Percentiles rank a stretch among this genome's conserved stretches.
Evolutionary conservation across 2,329 filamentous ascomycete species (phyloP).

Genomic region (Cryphonectria carpinicola): DNA sequence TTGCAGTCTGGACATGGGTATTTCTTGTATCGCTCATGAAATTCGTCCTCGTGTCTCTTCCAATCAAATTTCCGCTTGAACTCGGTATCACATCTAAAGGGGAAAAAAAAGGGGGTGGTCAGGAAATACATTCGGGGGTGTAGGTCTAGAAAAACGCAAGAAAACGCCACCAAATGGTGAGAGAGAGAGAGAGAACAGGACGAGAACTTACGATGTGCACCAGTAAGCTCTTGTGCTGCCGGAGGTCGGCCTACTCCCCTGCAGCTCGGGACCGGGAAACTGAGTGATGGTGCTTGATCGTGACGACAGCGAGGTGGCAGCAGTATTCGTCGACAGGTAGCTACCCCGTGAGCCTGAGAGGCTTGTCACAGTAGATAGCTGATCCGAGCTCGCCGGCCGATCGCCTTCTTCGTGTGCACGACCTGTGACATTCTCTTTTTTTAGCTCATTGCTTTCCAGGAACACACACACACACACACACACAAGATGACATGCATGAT

Average conservation of each 20-base stretch:
- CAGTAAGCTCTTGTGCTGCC: slow-evolving; percentile 53
- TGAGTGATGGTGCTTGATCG: slow-evolving; percentile 39
- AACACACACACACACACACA: slow-evolving; percentile 3
- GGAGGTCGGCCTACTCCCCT: slow-evolving; percentile 39
- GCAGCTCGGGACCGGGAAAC: slow-evolving; percentile 42
- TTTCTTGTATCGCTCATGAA: slow-evolving; percentile 70
- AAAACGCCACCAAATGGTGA: background rate
- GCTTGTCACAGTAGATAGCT: slow-evolving; percentile 29
- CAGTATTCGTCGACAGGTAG: slow-evolving; percentile 46
- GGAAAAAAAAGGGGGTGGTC: slow-evolving; percentile 40
- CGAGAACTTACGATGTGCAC: slow-evolving; percentile 52
- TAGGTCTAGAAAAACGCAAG: background rate
- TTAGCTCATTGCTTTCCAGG: slow-evolving; percentile 11
- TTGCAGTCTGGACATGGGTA: slow-evolving; percentile 71
- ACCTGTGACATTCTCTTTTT: slow-evolving; percentile 6
- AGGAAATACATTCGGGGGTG: slow-evolving; percentile 20
- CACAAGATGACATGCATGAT: slow-evolving; percentile 1
- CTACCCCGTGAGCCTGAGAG: slow-evolving; percentile 54
- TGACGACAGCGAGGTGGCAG: slow-evolving; percentile 38
- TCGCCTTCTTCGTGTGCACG: slow-evolving; percentile 24
- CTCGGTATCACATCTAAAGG: slow-evolving; percentile 59
- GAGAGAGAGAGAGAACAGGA: background rate
- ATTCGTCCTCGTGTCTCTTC: slow-evolving; percentile 72
- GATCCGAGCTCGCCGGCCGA: slow-evolving; percentile 25
- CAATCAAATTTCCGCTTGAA: slow-evolving; percentile 71